Base-by-base conservation (phyloP, 257 asterid genomes). In the Solanum tarijense region DNA sequence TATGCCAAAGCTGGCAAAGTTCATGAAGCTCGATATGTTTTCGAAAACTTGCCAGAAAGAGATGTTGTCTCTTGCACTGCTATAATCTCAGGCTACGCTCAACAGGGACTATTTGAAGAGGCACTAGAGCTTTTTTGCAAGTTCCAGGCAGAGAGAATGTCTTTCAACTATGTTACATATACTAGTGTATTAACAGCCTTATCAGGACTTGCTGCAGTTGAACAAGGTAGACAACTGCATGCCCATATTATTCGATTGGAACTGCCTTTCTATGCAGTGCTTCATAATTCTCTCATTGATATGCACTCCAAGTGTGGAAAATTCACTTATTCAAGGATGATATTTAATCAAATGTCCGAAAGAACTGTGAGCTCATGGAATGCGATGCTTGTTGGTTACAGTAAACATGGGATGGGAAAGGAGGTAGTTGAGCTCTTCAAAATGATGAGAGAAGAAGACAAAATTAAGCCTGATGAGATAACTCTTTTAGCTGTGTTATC, bases 261-360 rank as follows among this genome's bases (percentile, higher is more conserved):
- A 73, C 92, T 90, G 10, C 89, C 94, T 43, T 90, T 78, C 38
- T 86, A 89, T 46, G 81, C 89, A 0, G 93, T 93, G 89, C 93
- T 96, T 87, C 95, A 94, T 87, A 96, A 96, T 91, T 93, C 98
- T 58, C 89, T 95, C 71, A 94, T 96, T 83, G 97, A 95, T 89
- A 96, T 96, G 99, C 95, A 96, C 90, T 91, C 98, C 12, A 96
- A 96, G 91, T 96, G 98, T 68, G 99, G 99, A 76, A 91, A 93
- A 87, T 94, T 95, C 78, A 85, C 86, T 84, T 96, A 93, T 88
- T 94, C 98, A 23, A 94, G 98, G 90, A 92, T 93, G 89, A 73
- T 95, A 65, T 96, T 96, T 55, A 95, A 94, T 66, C 87, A 81
- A 25, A 92, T 96, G 92, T 69, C 88, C 16, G 95, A 92, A 89